A percentile compares a stretch with the other conserved stretches of the same genome.
These are phyloP conservation scores for Caryopteris hybrid DNA, from an alignment of 305 asterid species.

Conservation along the genomic window DNA sequence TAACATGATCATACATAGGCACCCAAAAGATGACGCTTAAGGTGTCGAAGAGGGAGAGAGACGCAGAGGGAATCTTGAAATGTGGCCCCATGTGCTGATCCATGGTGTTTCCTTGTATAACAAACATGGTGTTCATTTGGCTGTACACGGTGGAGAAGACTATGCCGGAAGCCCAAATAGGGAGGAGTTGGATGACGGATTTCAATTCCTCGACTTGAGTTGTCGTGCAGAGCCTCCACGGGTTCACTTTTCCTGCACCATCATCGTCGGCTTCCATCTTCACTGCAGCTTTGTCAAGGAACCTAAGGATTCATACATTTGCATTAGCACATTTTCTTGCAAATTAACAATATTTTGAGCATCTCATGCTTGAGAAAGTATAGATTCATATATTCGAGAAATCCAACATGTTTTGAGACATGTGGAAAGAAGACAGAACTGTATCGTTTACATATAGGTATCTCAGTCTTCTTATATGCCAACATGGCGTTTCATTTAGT, in stretches of 20 bases:
- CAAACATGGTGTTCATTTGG: slow-evolving; percentile 74
- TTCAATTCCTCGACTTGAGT: slow-evolving; percentile 86
- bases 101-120: slow-evolving; percentile 72
- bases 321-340: too few species aligned
- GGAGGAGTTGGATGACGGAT: slow-evolving; percentile 54
- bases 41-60: slow-evolving; percentile 73
- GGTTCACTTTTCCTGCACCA: neutral
- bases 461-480: too few species aligned
- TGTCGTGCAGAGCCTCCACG: slow-evolving; percentile 69
- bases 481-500: too few species aligned
- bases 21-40: slow-evolving; percentile 81
- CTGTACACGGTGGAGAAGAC: slow-evolving; percentile 61
- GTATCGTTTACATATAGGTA: too few species aligned
- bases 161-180: slow-evolving; percentile 74
- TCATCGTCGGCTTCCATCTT: slow-evolving; percentile 11
- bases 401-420: too few species aligned
- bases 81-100: slow-evolving; percentile 38
- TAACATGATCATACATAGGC: slow-evolving; percentile 46
- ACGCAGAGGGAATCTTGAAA: slow-evolving; percentile 76
- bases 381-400: too few species aligned
- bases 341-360: too few species aligned
- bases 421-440: too few species aligned
- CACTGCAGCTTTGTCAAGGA: slow-evolving; percentile 47
- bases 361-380: neutral
- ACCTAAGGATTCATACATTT: slow-evolving; percentile 11